Conservation (phyloP, 495 filamentous ascomycete species). For the Penicillium diatomitis region DNA sequence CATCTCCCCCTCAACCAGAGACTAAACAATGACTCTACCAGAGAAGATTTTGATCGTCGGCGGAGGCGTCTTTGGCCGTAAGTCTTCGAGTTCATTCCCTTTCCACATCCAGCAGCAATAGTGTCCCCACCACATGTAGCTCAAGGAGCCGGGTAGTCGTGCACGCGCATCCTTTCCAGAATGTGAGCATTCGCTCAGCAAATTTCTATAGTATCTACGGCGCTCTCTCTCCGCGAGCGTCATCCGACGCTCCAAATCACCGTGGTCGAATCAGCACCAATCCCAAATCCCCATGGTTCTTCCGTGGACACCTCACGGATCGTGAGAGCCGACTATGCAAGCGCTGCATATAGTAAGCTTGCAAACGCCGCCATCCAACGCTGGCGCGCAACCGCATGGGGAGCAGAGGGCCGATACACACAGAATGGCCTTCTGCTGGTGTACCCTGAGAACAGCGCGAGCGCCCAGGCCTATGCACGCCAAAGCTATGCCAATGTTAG, state of each 20-base stretch:
- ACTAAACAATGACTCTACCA: slow-evolving; percentile 28
- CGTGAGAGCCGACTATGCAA: slow-evolving; percentile 73
- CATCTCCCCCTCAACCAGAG: background rate
- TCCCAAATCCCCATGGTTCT: slow-evolving; percentile 60
- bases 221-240: slow-evolving; percentile 50
- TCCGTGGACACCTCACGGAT: slow-evolving; percentile 71
- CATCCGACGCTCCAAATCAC: slow-evolving; percentile 52
- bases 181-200: background rate
- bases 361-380: slow-evolving; percentile 53
- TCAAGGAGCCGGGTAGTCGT: no score
- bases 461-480: slow-evolving; percentile 54
- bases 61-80: slow-evolving; percentile 67
- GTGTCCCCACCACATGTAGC: background rate
- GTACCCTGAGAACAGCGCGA: slow-evolving; percentile 38
- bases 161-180: no score
- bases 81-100: slow-evolving; percentile 6
- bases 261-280: slow-evolving; percentile 56
- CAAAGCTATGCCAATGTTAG: slow-evolving; percentile 58
- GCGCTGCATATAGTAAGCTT: slow-evolving; percentile 61
- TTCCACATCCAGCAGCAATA: background rate
- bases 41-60: slow-evolving; percentile 63
- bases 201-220: slow-evolving; percentile 45
- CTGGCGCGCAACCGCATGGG: slow-evolving; percentile 61
- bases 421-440: slow-evolving; percentile 69
- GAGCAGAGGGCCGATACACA: slow-evolving; percentile 58